Evolutionary conservation across 176 grass and related monocot species (phyloP), one percentile per base, ranked within the genome.

Genomic region (Zoysia japonica): DNA sequence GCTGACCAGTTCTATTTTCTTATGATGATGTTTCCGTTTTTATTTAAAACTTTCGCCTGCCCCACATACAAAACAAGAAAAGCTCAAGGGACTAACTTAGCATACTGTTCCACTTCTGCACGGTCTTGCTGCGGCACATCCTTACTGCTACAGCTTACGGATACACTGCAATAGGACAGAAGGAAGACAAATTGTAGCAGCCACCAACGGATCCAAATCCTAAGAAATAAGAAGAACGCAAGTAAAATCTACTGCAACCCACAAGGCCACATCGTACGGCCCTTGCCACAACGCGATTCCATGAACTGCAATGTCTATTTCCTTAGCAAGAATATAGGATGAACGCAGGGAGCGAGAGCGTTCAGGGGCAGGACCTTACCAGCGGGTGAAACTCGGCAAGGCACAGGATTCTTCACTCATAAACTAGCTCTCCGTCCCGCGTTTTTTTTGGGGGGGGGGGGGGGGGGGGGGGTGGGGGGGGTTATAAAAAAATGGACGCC

Each of bases 401-500:
- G 45, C 36, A 68, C 49, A 65, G 12, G 39, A 37, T 68, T 68
- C 49, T 55, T 78, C 39, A 16, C 7, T 11, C 46, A 79, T 54
- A 84, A 79, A 68, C 76, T 57, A 70, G 13, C 20, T 12, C 11
- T 74, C 70, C 70, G 38, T 38, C 65, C n/a, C 14, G 62, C 40
- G 53, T 40, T 38, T 28, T 28, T n/a, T n/a, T n/a, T n/a, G n/a
- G n/a, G n/a, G n/a, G n/a, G n/a, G n/a, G n/a, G n/a, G n/a, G n/a
- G n/a, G n/a, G 28, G 28, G 28, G 28, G n/a, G n/a, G 28, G 28
- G 28, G 28, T 0, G 28, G 28, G 56, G 54, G 39, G 47, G 85
- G 78, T 64, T 77, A 82, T 71, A 84, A 88, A 61, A 82, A 82
- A 80, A 40, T 68, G 81, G 71, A 73, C 56, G 39, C 47, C 55